Base-by-base conservation (phyloP, 129 eudicot species). In the Flaveria robusta region DNA sequence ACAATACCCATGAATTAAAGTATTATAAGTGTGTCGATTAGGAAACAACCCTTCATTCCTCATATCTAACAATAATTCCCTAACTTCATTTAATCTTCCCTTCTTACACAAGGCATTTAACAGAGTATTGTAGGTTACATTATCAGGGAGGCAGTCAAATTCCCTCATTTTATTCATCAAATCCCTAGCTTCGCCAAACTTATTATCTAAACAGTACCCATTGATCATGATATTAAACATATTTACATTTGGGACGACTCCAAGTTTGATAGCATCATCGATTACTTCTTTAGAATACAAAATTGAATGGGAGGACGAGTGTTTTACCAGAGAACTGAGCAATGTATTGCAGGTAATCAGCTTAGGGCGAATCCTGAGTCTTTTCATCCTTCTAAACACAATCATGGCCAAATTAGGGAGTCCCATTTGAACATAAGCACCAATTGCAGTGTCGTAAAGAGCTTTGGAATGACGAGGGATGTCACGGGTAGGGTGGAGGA, bases 111-210 rank as follows among this genome's bases (percentile, higher is more conserved):
- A 76, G 0, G 84, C 92, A 52, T 85, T 83, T 75, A 93, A 75
- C 63, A 93, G 29, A 8, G 97, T 90, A 75, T 93, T 93, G 76
- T 87, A 93, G 4, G 91, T 93, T n/a, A 86, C 88, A 84, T 74
- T 82, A 88, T 93, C 96, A 16, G 98, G 97, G 11, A 43, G 8
- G 79, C 89, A 85, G 46, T 71, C 68, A 77, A 43, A 90, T 34
- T 88, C 87, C 27, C 64, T 59, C 97, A 93, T 90, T 24, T 68
- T 70, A 20, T 42, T 77, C 81, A 93, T 78, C 55, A 93, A 71
- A 7, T 62, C 89, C 76, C 78, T 72, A 3, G 98, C 97, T 56
- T 87, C 89, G 39, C 70, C 41, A 72, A 88, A 88, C 80, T 81
- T 85, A 70, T 47, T 66, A 52, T 79, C 89, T 69, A 82, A 81